Evolutionary conservation across 176 grass and related monocot genomes (phyloP).

Genomic region (Urochloa ruziziensis): DNA sequence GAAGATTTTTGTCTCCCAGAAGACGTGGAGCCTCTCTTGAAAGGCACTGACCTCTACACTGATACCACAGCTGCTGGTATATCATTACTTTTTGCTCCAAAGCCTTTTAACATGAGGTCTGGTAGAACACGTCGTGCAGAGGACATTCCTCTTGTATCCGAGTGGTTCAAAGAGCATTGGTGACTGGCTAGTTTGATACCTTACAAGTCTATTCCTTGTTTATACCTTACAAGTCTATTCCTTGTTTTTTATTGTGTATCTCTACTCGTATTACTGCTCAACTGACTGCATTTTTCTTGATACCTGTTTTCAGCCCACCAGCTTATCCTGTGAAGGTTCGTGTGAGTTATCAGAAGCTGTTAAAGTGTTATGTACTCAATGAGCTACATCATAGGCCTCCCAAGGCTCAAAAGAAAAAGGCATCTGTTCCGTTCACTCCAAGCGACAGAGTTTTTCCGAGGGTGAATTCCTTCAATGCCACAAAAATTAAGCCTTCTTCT

Average conservation of each 20-base stretch:
- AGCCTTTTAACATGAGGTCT: conserved; percentile 94
- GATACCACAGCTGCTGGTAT: conserved; percentile 94
- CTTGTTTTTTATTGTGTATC: background rate
- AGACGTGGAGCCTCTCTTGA: conserved; percentile 79
- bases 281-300: conserved; percentile 4
- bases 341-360: conserved; percentile 94
- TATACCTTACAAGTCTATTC: too few relatives aligned
- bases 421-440: conserved; percentile 93
- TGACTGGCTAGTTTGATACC: conserved; percentile 29
- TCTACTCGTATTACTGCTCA: background rate
- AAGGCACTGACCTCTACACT: conserved; percentile 64
- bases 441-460: conserved; percentile 92
- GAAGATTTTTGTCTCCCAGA: conserved; percentile 85
- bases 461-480: too few relatives aligned
- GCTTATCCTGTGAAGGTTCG: conserved; percentile 97
- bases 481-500: too few relatives aligned
- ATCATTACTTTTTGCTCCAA: conserved; percentile 87
- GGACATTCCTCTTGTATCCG: conserved; percentile 97
- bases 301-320: conserved; percentile 69
- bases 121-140: conserved; percentile 87
- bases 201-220: background rate
- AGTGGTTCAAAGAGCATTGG: conserved; percentile 99
- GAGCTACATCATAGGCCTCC: conserved; percentile 91
- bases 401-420: conserved; percentile 96
- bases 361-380: conserved; percentile 98